phyloP scores from a whole-genome alignment of 768 basidiomycete species.

The Leccinum imitatum region DNA sequence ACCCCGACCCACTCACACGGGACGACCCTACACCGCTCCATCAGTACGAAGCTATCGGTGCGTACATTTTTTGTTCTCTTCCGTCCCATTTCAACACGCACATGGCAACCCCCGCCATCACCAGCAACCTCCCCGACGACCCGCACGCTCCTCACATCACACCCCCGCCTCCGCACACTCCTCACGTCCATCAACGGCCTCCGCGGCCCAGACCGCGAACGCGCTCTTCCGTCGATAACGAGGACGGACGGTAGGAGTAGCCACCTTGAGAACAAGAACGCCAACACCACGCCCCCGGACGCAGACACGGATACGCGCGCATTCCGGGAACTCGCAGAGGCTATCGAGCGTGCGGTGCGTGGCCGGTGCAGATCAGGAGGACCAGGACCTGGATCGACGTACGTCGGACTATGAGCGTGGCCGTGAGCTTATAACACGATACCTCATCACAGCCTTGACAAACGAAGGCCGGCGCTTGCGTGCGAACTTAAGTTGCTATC shows the following conservation, averaged over 20 bases:
- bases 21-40: constrained; percentile 83
- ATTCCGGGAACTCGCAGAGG: constrained; percentile 61
- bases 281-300: constrained; percentile 28
- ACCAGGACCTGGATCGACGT: no score
- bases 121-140: constrained; percentile 67
- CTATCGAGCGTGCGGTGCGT: constrained; percentile 64
- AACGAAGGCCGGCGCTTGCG: no score
- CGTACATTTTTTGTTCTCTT: constrained; percentile 19
- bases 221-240: constrained; percentile 52
- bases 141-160: constrained; percentile 49
- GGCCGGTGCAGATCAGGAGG: constrained; percentile 43
- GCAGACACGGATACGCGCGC: constrained; percentile 47
- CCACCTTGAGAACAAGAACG: constrained; percentile 35
- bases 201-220: constrained; percentile 63
- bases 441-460: no score
- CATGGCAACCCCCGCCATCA: no score
- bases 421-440: no score
- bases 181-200: constrained; percentile 60
- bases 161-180: constrained; percentile 51
- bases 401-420: no score
- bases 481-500: no score
- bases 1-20: constrained; percentile 78
- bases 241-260: constrained; percentile 16
- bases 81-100: no score
- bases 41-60: constrained; percentile 83